Evolutionary conservation across 2,329 filamentous ascomycete species (phyloP).

Genomic region (Epichloe bromicola): DNA sequence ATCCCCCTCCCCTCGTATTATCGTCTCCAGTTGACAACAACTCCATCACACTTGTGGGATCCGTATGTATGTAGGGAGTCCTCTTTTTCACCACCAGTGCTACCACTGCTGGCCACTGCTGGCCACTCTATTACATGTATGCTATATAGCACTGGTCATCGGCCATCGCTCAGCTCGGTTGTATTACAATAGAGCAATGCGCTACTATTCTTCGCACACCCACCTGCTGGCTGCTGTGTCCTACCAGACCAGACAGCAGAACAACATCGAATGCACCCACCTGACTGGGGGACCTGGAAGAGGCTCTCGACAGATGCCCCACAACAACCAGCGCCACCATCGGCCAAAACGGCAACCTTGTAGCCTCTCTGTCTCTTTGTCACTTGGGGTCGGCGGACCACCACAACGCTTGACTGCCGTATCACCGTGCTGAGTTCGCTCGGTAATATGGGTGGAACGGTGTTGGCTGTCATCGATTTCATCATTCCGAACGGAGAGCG

Average conservation of each 20-base stretch:
- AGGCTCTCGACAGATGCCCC: background rate
- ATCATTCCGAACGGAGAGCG: background rate
- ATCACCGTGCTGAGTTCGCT: background rate
- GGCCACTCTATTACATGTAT: no score
- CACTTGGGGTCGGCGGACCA: background rate
- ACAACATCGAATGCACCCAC: no score
- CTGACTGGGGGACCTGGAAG: background rate
- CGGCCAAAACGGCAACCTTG: conserved; percentile 3
- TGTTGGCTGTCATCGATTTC: background rate
- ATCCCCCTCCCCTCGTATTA: background rate
- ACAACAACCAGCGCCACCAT: conserved; percentile 2
- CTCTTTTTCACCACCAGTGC: no score
- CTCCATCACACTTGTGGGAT: no score
- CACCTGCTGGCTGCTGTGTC: no score
- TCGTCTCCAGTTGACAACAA: background rate
- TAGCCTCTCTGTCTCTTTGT: background rate
- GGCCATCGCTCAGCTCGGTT: no score
- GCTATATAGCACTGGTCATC: no score
- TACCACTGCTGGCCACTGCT: no score
- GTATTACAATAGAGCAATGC: no score
- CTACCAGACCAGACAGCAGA: no score
- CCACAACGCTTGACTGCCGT: background rate
- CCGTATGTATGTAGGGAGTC: no score
- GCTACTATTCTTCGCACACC: no score
- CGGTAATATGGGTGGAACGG: background rate